Evolutionary conservation across 257 asterid genomes (phyloP).

Genomic region (Sherardia arvensis): DNA sequence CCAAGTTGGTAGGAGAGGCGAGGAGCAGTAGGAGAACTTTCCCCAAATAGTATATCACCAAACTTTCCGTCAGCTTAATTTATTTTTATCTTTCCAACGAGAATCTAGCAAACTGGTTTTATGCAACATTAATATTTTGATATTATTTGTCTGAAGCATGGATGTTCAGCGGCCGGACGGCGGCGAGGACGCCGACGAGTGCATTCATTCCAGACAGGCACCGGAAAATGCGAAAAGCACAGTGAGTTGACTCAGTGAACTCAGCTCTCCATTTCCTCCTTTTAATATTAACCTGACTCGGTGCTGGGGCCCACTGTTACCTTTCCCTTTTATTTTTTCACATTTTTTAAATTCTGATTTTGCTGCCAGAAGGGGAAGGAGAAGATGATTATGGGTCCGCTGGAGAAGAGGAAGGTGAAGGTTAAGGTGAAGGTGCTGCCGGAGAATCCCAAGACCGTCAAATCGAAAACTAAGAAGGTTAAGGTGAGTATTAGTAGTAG

Average conservation of each 20-base stretch:
- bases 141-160: not conserved
- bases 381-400: constrained; percentile 20
- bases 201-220: constrained; percentile 1
- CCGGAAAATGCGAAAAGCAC: not conserved
- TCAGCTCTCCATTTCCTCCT: not conserved
- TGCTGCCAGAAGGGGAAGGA: constrained; percentile 9
- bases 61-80: no score
- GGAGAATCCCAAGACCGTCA: constrained; percentile 26
- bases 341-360: not conserved
- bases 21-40: no score
- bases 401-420: constrained; percentile 29
- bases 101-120: not conserved
- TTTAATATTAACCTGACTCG: not conserved
- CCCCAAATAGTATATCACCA: not conserved
- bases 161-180: constrained; percentile 1
- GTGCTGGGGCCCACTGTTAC: not conserved
- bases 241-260: not conserved
- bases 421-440: constrained; percentile 21
- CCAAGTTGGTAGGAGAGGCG: no score
- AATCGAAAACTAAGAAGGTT: constrained; percentile 46
- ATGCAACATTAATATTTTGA: not conserved
- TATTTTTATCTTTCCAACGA: not conserved
- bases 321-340: not conserved
- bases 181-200: not conserved
- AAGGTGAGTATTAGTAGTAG: no score